A percentile compares a stretch with the other conserved stretches of the same genome.
These are phyloP conservation scores for Pseudogymnoascus sp. DNA, from an alignment of 2,329 filamentous ascomycete species.

Conservation along the genomic window DNA sequence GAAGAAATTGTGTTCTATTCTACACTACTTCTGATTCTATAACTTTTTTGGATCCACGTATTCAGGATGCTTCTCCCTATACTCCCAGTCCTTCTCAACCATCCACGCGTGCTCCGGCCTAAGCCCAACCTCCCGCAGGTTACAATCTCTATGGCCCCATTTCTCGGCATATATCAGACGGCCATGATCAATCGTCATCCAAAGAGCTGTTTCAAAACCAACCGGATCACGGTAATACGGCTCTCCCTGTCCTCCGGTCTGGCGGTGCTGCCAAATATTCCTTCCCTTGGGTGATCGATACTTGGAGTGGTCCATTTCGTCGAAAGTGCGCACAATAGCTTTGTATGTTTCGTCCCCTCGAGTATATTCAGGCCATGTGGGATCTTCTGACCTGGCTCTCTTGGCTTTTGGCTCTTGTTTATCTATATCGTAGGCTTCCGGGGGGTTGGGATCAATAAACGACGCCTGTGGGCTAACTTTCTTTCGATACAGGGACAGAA, in stretches of 20 bases:
- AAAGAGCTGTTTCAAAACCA: conserved; percentile 38
- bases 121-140: conserved; percentile 32
- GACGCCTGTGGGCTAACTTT: conserved; percentile 21
- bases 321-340: conserved; percentile 8
- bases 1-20: background rate
- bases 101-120: conserved; percentile 39
- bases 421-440: conserved; percentile 15
- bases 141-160: conserved; percentile 40
- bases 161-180: conserved; percentile 36
- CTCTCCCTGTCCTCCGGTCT: conserved; percentile 44
- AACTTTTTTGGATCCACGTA: background rate
- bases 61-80: conserved; percentile 3
- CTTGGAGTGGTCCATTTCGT: background rate
- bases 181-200: conserved; percentile 40
- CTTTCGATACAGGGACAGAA: conserved; percentile 40
- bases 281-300: conserved; percentile 26
- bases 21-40: background rate
- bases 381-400: background rate
- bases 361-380: background rate
- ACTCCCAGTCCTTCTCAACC: conserved; percentile 36
- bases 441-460: conserved; percentile 34
- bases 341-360: background rate
- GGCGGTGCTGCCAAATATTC: conserved; percentile 47
- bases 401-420: conserved; percentile 8
- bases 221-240: conserved; percentile 44